Base-by-base conservation (phyloP, 2,329 filamentous ascomycete genomes). In the Aureobasidium sp. region DNA sequence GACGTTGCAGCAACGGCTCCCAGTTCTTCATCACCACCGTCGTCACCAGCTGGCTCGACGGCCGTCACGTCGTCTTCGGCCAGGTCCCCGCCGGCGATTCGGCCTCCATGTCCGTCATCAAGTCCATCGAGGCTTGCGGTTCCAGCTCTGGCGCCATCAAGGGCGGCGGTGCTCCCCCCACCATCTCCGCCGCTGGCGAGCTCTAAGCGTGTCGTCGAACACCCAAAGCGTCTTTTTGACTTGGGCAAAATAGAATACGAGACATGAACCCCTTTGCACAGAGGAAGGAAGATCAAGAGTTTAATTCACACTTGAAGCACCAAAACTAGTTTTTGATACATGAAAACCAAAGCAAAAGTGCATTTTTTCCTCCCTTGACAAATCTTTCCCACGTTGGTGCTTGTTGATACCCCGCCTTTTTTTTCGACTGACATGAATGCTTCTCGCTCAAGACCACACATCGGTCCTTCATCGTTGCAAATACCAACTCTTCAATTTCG, bases 11-110 rank as follows among this genome's bases (percentile, higher is more conserved):
- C 76, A 88, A 88, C 77, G 86, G 86, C 73, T 88, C 85, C 64
- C 86, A 88, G 75, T 88, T 88, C 81, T 88, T 88, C 80, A 79
- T 87, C 77, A 88, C 86, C 75, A 87, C 85, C 71, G 83, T 85
- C 71, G 79, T 83, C 67, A 87, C 85, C 72, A 79, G 77, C 65
- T 87, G 84, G 84, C 82, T 94, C 69, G 84, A 94, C 75, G 85
- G 84, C 73, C 88, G 88, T 76, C 90, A 94, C 82, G 88, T 91
- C 77, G 89, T 91, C 74, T 92, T 92, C 78, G 90, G 90, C 74
- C 81, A 89, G 79, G 88, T 92, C 65, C 70, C 75, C 34, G 71
- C 75, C 29, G 80, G 80, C 66, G 83, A 85, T 64, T 70, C 71
- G 5, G 76, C 77, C 51, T 84, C 81, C 69, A 78, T 81, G 74